A percentile compares a stretch with the other conserved stretches of the same genome.
Conservation (phyloP, 768 basidiomycete species). For the Macrolepiota dolichaula region DNA sequence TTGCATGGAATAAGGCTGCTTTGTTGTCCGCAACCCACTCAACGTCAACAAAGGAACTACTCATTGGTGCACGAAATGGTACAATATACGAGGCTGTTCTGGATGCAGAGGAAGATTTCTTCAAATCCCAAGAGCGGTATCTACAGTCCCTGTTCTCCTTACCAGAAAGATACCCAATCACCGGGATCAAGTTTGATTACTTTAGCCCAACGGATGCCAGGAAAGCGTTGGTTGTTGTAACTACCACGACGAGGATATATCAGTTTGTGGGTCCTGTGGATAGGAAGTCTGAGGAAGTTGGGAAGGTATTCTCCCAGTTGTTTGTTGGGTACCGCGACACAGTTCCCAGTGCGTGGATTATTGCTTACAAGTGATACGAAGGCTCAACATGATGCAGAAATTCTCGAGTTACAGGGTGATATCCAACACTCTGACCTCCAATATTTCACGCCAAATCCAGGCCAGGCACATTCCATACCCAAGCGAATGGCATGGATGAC, state of each 20-base stretch:
- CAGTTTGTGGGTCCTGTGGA: conserved; percentile 78
- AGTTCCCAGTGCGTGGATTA: conserved; percentile 62
- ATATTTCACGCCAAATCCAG: conserved; percentile 70
- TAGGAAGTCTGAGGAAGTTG: conserved; percentile 68
- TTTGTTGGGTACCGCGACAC: conserved; percentile 74
- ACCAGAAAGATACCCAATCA: conserved; percentile 79
- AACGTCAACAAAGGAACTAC: conserved; percentile 77
- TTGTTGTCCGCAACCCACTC: conserved; percentile 61
- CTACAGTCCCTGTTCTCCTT: conserved; percentile 71
- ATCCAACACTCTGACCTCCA: conserved; percentile 74
- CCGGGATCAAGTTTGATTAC: conserved; percentile 80
- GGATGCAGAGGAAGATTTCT: conserved; percentile 89
- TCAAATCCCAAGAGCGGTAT: conserved; percentile 85
- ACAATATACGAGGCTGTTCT: conserved; percentile 85
- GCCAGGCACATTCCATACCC: conserved; percentile 67
- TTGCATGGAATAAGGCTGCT: conserved; percentile 85
- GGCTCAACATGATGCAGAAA: conserved; percentile 49
- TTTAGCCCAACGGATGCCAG: conserved; percentile 63
- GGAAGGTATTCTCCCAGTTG: conserved; percentile 68
- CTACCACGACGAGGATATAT: conserved; percentile 86
- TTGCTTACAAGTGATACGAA: conserved; percentile 15
- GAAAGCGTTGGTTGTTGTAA: conserved; percentile 70
- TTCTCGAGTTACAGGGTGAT: conserved; percentile 86
- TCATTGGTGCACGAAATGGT: conserved; percentile 85
- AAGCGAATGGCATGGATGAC: conserved; percentile 89